Evolutionary conservation across 768 basidiomycete genomes (phyloP), one percentile per base, ranked within the genome.

Genomic region (Boletellus ananas): DNA sequence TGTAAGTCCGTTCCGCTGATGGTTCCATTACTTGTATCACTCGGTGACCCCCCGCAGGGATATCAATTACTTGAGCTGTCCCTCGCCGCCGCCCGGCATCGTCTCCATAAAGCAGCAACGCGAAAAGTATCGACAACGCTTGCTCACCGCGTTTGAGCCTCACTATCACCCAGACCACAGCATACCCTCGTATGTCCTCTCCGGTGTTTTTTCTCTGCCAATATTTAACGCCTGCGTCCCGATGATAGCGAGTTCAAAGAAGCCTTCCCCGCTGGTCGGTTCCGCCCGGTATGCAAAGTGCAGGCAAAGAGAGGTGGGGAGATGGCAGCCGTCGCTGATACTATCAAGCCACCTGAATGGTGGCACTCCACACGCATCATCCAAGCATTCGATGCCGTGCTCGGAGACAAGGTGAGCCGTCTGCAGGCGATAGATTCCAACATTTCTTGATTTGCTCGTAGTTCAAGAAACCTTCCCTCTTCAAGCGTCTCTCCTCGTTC

Each of bases 291-390:
- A 34, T 94, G 91, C 75, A 90, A 90, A 66, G 91, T 94, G 51
- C 87, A 89, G 59, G 85, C 90, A 6, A 91, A 90, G 70, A 73
- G 88, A 43, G 85, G 88, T 18, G 84, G 82, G 4, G 83, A 91
- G 33, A 83, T 84, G 27, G 77, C 89, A 37, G 83, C 87, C 31
- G 87, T 93, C 13, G 91, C 91, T 3, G 94, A 95, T 61, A 85
- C 88, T 57, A 88, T 95, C 62, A 87, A 90, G 61, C 76, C 90
- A 34, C 94, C 94, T 0, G 84, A 85, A 56, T 96, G 94, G 94
- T 96, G 93, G 93, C 85, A 92, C 60, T 90, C 88, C 29, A 90
- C 89, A 3, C 83, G 86, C 42, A 89, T 95, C 59, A 88, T 96
- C 46, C 85, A 88, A 58, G 93, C 91, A 12, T 93, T 96, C 54